A percentile compares a stretch with the other conserved stretches of the same genome.
Conservation (phyloP, 176 grass and related monocot genomes). For the Otatea glauca region DNA sequence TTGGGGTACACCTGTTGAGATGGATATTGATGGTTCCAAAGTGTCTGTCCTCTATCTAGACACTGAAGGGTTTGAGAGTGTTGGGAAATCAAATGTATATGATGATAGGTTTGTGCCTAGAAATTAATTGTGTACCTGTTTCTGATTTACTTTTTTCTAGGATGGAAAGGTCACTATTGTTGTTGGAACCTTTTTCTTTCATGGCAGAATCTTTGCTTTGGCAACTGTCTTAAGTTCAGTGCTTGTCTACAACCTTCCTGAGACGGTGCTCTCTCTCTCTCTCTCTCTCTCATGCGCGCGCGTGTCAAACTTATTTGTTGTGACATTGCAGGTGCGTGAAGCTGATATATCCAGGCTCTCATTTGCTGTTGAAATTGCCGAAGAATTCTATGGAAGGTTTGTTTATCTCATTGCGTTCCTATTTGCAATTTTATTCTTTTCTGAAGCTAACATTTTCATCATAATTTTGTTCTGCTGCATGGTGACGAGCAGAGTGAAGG, state of each 20-base stretch:
- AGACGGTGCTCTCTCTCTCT: conserved; percentile 65
- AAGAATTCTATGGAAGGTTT: conserved; percentile 99
- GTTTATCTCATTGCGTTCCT: conserved; percentile 6
- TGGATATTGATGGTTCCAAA: conserved; percentile 89
- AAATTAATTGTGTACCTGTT: conserved; percentile 13
- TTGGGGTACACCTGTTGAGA: conserved; percentile 90
- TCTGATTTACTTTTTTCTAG: conserved; percentile 17
- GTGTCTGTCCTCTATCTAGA: conserved; percentile 95
- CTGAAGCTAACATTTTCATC: conserved; percentile 35
- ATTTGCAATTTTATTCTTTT: conserved; percentile 23
- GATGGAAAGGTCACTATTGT: not conserved
- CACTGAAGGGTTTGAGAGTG: conserved; percentile 99
- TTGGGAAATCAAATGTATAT: conserved; percentile 99
- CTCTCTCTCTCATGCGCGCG: not conserved
- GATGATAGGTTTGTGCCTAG: conserved; percentile 82
- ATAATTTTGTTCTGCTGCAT: conserved; percentile 35
- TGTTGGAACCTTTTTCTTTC: conserved; percentile 4
- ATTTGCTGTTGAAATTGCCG: conserved; percentile 96
- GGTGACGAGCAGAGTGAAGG: conserved; percentile 82
- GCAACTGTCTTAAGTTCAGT: conserved; percentile 98
- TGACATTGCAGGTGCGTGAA: conserved; percentile 78
- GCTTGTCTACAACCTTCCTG: conserved; percentile 97
- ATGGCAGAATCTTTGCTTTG: conserved; percentile 91
- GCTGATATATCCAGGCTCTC: conserved; percentile 98
- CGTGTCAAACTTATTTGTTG: conserved; percentile 36